These are phyloP conservation scores for Paecilomyces fulvus DNA, from an alignment of 2,329 filamentous ascomycete species.

Conservation along the genomic window DNA sequence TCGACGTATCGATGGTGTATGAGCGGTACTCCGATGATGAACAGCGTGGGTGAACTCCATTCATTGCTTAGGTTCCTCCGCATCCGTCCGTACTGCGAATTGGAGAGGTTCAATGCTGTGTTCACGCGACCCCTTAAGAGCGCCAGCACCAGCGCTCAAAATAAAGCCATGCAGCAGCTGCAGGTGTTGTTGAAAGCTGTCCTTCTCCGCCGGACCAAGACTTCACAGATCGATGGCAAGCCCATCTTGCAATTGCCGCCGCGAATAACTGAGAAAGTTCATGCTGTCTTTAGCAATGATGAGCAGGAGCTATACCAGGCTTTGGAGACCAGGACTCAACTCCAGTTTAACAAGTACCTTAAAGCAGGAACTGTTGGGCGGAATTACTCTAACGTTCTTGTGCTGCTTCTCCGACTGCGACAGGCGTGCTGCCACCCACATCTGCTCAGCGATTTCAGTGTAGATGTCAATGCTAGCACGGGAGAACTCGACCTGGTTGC, in stretches of 20 bases:
- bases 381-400: constrained; percentile 71
- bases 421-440: constrained; percentile 74
- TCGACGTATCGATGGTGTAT: constrained; percentile 63
- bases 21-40: constrained; percentile 85
- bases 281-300: constrained; percentile 59
- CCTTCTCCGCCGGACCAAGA: constrained; percentile 74
- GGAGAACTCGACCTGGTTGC: constrained; percentile 49
- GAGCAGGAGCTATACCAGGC: constrained; percentile 57
- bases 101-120: constrained; percentile 52
- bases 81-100: constrained; percentile 65
- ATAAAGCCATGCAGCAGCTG: constrained; percentile 58
- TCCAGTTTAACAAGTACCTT: constrained; percentile 70
- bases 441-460: constrained; percentile 57
- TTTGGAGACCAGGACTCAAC: constrained; percentile 57
- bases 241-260: constrained; percentile 63
- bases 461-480: constrained; percentile 39
- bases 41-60: constrained; percentile 67
- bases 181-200: constrained; percentile 70
- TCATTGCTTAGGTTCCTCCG: constrained; percentile 68
- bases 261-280: constrained; percentile 53
- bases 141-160: constrained; percentile 19
- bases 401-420: constrained; percentile 69
- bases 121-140: constrained; percentile 47
- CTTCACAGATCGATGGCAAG: constrained; percentile 67
- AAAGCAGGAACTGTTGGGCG: constrained; percentile 58